Conservation (phyloP, 192 early-diverging fungal genomes). For the Entomortierella parvispora region DNA sequence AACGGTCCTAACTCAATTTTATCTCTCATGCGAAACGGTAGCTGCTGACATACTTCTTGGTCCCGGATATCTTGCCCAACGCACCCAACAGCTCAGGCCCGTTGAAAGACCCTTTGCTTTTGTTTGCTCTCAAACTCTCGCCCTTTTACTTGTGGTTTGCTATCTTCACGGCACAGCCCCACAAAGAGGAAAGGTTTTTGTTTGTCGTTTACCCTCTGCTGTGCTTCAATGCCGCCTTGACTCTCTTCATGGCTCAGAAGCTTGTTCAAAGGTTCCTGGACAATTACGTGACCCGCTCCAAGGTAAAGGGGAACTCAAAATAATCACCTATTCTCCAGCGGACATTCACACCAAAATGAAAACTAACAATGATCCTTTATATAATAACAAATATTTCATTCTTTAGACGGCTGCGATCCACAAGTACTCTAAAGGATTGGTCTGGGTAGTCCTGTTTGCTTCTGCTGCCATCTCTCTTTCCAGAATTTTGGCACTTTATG, state of each 20-base stretch:
- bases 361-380: conserved; percentile 7
- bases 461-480: conserved; percentile 69
- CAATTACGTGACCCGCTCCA: conserved; percentile 42
- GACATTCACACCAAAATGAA: too few species aligned
- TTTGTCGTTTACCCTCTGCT: conserved; percentile 92
- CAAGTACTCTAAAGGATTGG: conserved; percentile 35
- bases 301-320: too few species aligned
- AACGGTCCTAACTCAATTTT: too few species aligned
- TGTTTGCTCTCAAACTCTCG: conserved; percentile 65
- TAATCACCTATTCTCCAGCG: too few species aligned
- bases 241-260: conserved; percentile 63
- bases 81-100: conserved; percentile 25
- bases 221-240: conserved; percentile 78
- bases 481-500: conserved; percentile 72
- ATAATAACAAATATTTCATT: conserved; percentile 18
- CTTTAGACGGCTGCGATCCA: conserved; percentile 42
- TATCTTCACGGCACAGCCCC: conserved; percentile 88
- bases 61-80: conserved; percentile 54
- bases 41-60: conserved; percentile 55
- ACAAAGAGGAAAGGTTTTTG: conserved; percentile 98
- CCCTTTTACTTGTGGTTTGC: conserved; percentile 81
- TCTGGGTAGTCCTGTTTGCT: conserved; percentile 55
- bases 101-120: conserved; percentile 50
- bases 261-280: conserved; percentile 54
- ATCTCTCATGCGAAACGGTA: conserved; percentile 34